Base-by-base conservation (phyloP, 768 basidiomycete species). In the Inosperma sp. region DNA sequence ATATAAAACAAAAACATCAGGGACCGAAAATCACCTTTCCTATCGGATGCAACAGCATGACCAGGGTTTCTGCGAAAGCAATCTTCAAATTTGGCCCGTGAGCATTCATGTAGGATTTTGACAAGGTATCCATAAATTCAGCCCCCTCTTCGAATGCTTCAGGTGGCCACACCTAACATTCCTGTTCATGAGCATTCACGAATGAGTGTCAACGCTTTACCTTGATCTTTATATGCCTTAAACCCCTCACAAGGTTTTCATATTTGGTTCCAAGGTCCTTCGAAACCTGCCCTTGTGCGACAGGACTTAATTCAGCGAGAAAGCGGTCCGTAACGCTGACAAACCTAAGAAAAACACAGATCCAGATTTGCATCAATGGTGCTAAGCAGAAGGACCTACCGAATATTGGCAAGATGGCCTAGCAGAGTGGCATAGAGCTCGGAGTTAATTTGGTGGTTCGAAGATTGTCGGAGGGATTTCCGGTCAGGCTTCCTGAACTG, bases 261-360 rank as follows among this genome's bases (percentile, higher is more conserved):
- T 85, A 90, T 60, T 81, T 87, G 55, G 79, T 78, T 57, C 94
- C 92, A 33, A 75, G 69, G 55, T 94, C 93, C 61, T 89, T 92
- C 0, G 82, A 75, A 4, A 91, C 81, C 50, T 88, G 85, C 1
- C 82, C 84, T n/a, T 77, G 75, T 13, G 83, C 78, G 7, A 92
- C 75, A 23, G 88, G 88, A 5, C 72, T 74, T 27, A 97, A 73
- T 59, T 94, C 93, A 1, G 77, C 76, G 44, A 93, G 68, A 65
- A 94, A 97, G 0, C 91, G 82, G 68, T 96, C 93, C 3, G 90
- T 92, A n/a, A 97, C 89, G 52, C 85, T 93, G 57, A 87, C 75
- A 59, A 97, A 97, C 46, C 93, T 91, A 50, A 6, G 14, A 46
- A 52, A 21, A 17, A 41, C 21, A 45, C 16, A 27, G 39, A 7